phyloP scores from a whole-genome alignment of 805 yeast genomes.

The Candida coleopterorum region DNA sequence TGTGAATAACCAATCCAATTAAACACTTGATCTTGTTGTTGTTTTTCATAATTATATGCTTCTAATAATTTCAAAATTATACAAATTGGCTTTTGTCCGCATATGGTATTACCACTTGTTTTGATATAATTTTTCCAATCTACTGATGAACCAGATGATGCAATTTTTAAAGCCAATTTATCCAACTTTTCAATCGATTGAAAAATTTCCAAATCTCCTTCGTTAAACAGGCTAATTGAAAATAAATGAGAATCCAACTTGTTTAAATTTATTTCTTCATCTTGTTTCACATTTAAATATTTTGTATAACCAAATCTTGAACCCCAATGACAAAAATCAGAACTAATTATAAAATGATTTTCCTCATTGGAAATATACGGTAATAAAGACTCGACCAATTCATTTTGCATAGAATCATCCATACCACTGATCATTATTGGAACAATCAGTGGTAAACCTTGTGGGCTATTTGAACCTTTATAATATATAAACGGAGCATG shows the following conservation, averaged over 20 bases:
- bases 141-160: conserved; percentile 49
- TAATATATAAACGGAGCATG: conserved; percentile 74
- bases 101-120: conserved; percentile 79
- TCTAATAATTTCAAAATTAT: conserved; percentile 57
- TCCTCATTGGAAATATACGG: conserved; percentile 51
- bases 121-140: conserved; percentile 66
- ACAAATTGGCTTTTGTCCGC: conserved; percentile 84
- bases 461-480: conserved; percentile 31
- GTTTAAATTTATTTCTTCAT: conserved; percentile 16
- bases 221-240: conserved; percentile 10
- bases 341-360: conserved; percentile 72
- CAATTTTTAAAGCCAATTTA: conserved; percentile 59
- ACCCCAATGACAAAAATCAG: conserved; percentile 96
- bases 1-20: conserved; percentile 80
- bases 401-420: conserved; percentile 37
- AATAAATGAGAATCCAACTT: conserved; percentile 13
- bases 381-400: conserved; percentile 44
- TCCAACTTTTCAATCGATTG: conserved; percentile 74
- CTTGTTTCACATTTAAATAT: conserved; percentile 17
- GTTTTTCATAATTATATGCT: conserved; percentile 11
- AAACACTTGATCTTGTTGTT: conserved; percentile 24
- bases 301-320: conserved; percentile 40
- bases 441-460: conserved; percentile 47
- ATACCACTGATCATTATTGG: conserved; percentile 79
- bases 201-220: conserved; percentile 46